Evolutionary conservation across 768 basidiomycete species (phyloP).

Genomic region (Boletus rubroflammeus): DNA sequence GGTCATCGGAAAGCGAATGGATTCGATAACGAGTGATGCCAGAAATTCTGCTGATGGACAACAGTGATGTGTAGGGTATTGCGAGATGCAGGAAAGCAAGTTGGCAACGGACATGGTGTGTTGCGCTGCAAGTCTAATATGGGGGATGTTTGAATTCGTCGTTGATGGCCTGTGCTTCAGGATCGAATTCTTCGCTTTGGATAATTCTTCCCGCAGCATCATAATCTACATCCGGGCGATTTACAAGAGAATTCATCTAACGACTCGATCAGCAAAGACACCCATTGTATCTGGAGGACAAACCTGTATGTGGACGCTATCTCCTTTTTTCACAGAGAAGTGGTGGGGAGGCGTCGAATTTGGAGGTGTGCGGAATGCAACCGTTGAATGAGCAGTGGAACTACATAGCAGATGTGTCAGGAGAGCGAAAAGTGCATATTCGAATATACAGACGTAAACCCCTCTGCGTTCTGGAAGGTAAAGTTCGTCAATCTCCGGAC

Average conservation of each 20-base stretch:
- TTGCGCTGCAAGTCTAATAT: slow-evolving; percentile 25
- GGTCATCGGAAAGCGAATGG: neutral
- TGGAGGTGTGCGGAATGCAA: slow-evolving; percentile 54
- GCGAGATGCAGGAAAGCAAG: neutral
- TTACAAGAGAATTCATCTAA: slow-evolving; percentile 69
- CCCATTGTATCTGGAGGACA: neutral
- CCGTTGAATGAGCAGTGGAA: slow-evolving; percentile 45
- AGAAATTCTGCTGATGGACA: neutral
- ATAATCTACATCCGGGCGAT: slow-evolving; percentile 46
- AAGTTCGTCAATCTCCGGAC: slow-evolving; percentile 67
- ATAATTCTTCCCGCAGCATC: slow-evolving; percentile 54
- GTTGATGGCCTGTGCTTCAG: slow-evolving; percentile 55
- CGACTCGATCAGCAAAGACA: neutral
- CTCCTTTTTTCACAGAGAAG: slow-evolving; percentile 36
- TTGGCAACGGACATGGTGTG: neutral
- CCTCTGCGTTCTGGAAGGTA: slow-evolving; percentile 43
- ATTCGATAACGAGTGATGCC: neutral
- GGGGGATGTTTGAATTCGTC: slow-evolving; percentile 63
- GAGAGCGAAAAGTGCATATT: slow-evolving; percentile 21
- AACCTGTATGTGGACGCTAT: slow-evolving; percentile 63
- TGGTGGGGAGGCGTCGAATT: slow-evolving; percentile 25
- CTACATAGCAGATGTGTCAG: slow-evolving; percentile 27
- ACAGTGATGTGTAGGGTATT: neutral
- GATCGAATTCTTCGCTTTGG: slow-evolving; percentile 47
- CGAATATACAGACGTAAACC: slow-evolving; percentile 46